Conservation (phyloP, 2,329 filamentous ascomycete genomes). For the Juglanconis sp. region DNA sequence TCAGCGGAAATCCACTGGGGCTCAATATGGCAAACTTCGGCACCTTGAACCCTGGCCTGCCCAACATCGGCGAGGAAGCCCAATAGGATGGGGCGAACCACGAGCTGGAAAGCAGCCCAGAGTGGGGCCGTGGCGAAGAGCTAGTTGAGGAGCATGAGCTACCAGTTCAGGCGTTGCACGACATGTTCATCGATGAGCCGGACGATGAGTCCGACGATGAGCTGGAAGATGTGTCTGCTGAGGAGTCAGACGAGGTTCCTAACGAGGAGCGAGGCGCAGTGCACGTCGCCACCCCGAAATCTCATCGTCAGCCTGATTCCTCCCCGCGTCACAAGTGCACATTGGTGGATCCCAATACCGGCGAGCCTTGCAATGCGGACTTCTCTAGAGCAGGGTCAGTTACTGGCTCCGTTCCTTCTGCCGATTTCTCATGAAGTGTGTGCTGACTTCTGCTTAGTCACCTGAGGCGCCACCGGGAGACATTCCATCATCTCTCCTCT, state of each 20-base stretch:
- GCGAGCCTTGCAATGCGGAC: constrained; percentile 18
- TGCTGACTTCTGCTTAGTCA: not conserved
- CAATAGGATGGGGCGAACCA: constrained; percentile 21
- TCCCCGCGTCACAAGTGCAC: constrained; percentile 17
- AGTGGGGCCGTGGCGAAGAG: constrained; percentile 13
- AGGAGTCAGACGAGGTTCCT: not conserved
- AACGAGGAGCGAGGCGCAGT: not conserved
- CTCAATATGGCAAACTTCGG: constrained; percentile 35
- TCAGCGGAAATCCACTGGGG: constrained; percentile 25
- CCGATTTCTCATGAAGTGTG: not conserved
- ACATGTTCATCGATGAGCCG: constrained; percentile 9
- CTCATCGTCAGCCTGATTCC: constrained; percentile 12
- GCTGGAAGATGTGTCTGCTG: not conserved
- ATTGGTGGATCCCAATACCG: constrained; percentile 15
- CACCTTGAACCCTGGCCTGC: constrained; percentile 28
- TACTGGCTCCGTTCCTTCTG: not conserved
- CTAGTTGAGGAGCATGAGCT: constrained; percentile 5
- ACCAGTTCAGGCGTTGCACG: constrained; percentile 1
- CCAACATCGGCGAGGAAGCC: constrained; percentile 44
- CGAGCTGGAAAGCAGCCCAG: constrained; percentile 17
- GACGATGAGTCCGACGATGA: not conserved
- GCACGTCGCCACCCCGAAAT: constrained; percentile 2
- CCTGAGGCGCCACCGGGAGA: constrained; percentile 17
- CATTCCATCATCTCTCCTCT: constrained; percentile 16
- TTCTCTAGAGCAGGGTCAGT: constrained; percentile 16